phyloP scores from a whole-genome alignment of 1,139 yeast genomes.

The Diutina pseudorugosa region DNA sequence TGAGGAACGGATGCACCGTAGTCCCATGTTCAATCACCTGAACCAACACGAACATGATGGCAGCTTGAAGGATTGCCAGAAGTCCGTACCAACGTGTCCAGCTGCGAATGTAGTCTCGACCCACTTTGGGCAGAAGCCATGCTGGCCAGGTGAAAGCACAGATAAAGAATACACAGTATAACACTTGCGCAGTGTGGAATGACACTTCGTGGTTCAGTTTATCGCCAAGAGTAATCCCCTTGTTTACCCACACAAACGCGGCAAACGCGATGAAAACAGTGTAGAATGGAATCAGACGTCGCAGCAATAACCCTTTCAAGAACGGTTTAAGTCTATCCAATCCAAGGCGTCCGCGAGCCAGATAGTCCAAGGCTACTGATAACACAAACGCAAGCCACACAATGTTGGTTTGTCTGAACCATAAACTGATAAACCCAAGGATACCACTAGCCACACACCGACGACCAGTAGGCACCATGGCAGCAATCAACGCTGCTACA shows the following conservation, averaged over 20 bases:
- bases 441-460: conserved; percentile 31
- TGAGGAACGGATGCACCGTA: conserved; percentile 73
- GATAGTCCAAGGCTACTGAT: conserved; percentile 41
- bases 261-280: conserved; percentile 41
- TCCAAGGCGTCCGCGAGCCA: conserved; percentile 9
- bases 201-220: conserved; percentile 70
- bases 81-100: conserved; percentile 13
- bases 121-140: conserved; percentile 37
- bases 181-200: conserved; percentile 66
- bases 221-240: conserved; percentile 82
- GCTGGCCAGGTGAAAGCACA: conserved; percentile 56
- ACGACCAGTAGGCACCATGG: conserved; percentile 13
- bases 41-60: conserved; percentile 24
- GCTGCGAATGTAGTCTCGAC: conserved; percentile 23
- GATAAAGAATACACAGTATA: conserved; percentile 62
- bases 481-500: conserved; percentile 28
- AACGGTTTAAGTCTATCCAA: neutral
- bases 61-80: conserved; percentile 10
- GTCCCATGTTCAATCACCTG: conserved; percentile 48
- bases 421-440: conserved; percentile 34
- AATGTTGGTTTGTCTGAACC: conserved; percentile 84
- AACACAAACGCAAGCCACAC: conserved; percentile 69
- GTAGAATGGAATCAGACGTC: neutral
- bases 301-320: neutral
- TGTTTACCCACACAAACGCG: conserved; percentile 47